phyloP scores from a whole-genome alignment of 768 basidiomycete species.

The Pulveroboletus ravenelii region DNA sequence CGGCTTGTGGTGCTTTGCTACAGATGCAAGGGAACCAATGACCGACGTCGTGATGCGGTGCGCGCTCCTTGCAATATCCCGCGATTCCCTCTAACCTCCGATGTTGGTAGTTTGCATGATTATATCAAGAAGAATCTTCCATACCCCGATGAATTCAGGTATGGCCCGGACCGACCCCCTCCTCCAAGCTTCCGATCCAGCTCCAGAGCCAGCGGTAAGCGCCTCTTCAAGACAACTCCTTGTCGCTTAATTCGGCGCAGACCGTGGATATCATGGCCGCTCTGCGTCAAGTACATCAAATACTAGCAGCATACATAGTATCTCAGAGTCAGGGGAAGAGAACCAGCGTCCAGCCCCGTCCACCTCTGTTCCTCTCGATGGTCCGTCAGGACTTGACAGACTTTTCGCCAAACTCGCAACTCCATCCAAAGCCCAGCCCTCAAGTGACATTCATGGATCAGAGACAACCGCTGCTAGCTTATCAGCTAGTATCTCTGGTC shows the following conservation, averaged over 20 bases:
- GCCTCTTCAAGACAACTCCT: neutral
- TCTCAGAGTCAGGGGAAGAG: slow-evolving; percentile 31
- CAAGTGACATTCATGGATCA: slow-evolving; percentile 23
- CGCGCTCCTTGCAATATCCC: slow-evolving; percentile 12
- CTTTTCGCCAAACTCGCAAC: slow-evolving; percentile 39
- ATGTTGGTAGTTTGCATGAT: slow-evolving; percentile 47
- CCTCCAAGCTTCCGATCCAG: slow-evolving; percentile 45
- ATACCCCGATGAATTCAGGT: slow-evolving; percentile 70
- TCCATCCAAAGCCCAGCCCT: slow-evolving; percentile 14
- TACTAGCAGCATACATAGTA: slow-evolving; percentile 32
- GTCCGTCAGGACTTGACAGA: slow-evolving; percentile 39
- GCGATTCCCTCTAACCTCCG: neutral
- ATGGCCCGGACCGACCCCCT: slow-evolving; percentile 62
- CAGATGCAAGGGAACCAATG: slow-evolving; percentile 66
- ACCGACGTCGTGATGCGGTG: slow-evolving; percentile 68
- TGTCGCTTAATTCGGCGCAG: slow-evolving; percentile 14
- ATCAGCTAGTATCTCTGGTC: slow-evolving; percentile 46
- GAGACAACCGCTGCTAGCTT: slow-evolving; percentile 39
- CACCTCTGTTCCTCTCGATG: slow-evolving; percentile 11
- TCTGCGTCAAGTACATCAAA: slow-evolving; percentile 33
- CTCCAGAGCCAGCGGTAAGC: slow-evolving; percentile 29
- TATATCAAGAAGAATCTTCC: slow-evolving; percentile 61
- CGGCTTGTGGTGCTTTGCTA: slow-evolving; percentile 73
- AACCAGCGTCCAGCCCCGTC: slow-evolving; percentile 11
- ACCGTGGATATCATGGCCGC: slow-evolving; percentile 24